These are phyloP conservation scores for Aurifilum marmelostoma DNA, from an alignment of 2,329 filamentous ascomycete genomes.

Conservation along the genomic window DNA sequence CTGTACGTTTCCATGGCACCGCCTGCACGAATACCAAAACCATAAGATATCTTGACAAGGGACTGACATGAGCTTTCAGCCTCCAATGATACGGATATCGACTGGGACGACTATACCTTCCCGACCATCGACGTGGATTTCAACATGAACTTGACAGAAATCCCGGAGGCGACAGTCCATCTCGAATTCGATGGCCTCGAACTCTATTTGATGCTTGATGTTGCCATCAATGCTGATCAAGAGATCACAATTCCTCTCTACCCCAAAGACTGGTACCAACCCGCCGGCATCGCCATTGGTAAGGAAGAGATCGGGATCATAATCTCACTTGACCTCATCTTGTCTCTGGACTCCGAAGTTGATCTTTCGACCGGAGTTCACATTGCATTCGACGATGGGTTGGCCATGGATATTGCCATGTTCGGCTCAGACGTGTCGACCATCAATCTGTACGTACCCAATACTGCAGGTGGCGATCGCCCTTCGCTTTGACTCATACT, in stretches of 20 bases:
- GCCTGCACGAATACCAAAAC: background rate
- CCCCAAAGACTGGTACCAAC: constrained; percentile 44
- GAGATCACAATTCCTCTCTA: constrained; percentile 53
- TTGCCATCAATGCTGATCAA: constrained; percentile 45
- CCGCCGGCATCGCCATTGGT: constrained; percentile 46
- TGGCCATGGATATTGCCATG: constrained; percentile 51
- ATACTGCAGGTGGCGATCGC: background rate
- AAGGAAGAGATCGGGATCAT: constrained; percentile 50
- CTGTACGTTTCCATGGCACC: constrained; percentile 29
- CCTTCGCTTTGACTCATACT: background rate
- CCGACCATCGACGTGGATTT: constrained; percentile 47
- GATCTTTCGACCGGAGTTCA: constrained; percentile 59
- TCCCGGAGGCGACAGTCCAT: constrained; percentile 47
- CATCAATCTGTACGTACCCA: constrained; percentile 51
- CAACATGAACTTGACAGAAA: constrained; percentile 46
- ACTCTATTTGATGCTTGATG: constrained; percentile 53
- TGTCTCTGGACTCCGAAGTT: constrained; percentile 50
- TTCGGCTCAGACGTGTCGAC: constrained; percentile 53
- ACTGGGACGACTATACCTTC: constrained; percentile 38
- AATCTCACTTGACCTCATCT: constrained; percentile 55
- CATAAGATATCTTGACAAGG: background rate
- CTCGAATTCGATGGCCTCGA: constrained; percentile 57
- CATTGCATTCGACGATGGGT: constrained; percentile 54
- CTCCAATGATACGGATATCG: constrained; percentile 32
- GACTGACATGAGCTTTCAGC: background rate